These are phyloP conservation scores for Closterium sp. DNA, from an alignment of 139 green algal genomes.

Conservation along the genomic window DNA sequence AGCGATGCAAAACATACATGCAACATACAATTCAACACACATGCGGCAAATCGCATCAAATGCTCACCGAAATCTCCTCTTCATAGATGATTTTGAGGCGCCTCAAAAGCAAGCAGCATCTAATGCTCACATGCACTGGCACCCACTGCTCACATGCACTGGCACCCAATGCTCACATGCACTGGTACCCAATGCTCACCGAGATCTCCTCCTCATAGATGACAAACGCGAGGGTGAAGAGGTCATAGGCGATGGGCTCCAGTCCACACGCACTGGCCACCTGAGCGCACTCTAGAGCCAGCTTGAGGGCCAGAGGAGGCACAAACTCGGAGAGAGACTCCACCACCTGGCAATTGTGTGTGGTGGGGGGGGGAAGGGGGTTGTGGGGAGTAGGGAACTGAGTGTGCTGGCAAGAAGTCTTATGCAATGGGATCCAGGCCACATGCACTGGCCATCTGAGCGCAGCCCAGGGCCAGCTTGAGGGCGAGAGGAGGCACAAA, in stretches of 20 bases:
- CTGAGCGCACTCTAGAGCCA: neutral
- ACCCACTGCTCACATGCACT: slow-evolving; percentile 1
- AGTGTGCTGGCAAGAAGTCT: slow-evolving; percentile 71
- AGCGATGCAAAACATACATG: too few species aligned
- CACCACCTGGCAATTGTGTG: neutral
- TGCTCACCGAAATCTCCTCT: too few species aligned
- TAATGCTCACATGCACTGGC: neutral
- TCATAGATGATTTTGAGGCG: too few species aligned
- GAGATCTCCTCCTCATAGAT: slow-evolving; percentile 89
- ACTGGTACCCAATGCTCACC: neutral
- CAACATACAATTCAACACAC: too few species aligned
- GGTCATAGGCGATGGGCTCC: slow-evolving; percentile 87
- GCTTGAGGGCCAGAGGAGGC: neutral
- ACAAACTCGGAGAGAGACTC: neutral
- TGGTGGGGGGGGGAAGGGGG: too few species aligned
- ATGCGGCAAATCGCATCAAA: too few species aligned
- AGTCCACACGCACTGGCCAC: slow-evolving; percentile 52
- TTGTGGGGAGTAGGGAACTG: too few species aligned
- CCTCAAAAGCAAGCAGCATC: neutral
- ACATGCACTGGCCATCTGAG: slow-evolving; percentile 45
- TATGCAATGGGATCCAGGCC: slow-evolving; percentile 80
- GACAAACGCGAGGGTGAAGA: slow-evolving; percentile 82
- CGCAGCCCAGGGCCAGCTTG: too few species aligned
- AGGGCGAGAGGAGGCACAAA: too few species aligned
- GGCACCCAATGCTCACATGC: neutral